Conservation (phyloP, 2,329 filamentous ascomycete genomes). For the Beauveria sp. region DNA sequence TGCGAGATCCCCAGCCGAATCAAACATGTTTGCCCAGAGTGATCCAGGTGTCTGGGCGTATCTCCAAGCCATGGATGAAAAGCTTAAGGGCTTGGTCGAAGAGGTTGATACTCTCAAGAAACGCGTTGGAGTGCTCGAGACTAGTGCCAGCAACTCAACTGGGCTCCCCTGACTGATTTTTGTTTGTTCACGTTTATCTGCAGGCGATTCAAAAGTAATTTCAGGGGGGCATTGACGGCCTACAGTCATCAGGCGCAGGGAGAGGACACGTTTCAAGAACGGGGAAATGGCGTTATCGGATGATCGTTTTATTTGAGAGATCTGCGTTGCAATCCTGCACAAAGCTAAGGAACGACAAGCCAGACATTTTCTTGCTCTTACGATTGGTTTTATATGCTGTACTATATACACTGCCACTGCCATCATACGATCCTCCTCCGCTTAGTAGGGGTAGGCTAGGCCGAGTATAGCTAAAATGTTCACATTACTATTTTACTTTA, state of each 20-base stretch:
- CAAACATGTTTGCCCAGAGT: slow-evolving; percentile 57
- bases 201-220: background rate
- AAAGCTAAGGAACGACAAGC: background rate
- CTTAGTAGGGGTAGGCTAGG: background rate
- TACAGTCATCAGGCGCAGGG: background rate
- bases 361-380: background rate
- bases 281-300: slow-evolving; percentile 9
- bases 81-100: slow-evolving; percentile 27
- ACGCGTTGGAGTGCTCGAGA: slow-evolving; percentile 25
- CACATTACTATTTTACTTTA: background rate
- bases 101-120: slow-evolving; percentile 28
- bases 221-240: background rate
- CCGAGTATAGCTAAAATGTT: background rate
- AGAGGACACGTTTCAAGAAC: slow-evolving; percentile 3
- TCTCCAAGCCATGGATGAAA: slow-evolving; percentile 63
- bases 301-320: slow-evolving; percentile 1
- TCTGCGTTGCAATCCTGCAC: background rate
- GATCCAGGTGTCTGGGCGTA: slow-evolving; percentile 65
- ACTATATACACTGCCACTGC: background rate
- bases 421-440: background rate
- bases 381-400: background rate
- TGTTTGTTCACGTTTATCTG: background rate
- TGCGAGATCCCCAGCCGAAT: slow-evolving; percentile 38
- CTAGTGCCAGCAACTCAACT: background rate
- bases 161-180: background rate